Conservation (phyloP, 768 basidiomycete genomes). For the Leccinum pellstonianum region DNA sequence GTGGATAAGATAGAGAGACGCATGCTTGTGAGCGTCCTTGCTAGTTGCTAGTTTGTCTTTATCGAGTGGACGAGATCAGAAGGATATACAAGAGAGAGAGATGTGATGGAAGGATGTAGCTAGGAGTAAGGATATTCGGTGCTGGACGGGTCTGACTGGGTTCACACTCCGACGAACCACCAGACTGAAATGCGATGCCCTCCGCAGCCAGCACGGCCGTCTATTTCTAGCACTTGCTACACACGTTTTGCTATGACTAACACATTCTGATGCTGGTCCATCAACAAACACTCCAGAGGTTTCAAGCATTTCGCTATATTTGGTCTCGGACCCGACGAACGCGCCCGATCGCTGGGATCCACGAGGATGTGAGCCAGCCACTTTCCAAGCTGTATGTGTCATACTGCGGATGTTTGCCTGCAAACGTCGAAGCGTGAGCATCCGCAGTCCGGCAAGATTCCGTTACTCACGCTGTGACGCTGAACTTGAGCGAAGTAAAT, state of each 20-base stretch:
- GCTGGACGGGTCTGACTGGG: slow-evolving; percentile 2
- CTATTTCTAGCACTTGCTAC: not conserved
- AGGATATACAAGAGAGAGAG: not conserved
- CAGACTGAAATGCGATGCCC: not conserved
- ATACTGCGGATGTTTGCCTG: slow-evolving; percentile 30
- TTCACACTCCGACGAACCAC: slow-evolving; percentile 25
- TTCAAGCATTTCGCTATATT: not conserved
- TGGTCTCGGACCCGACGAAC: slow-evolving; percentile 1
- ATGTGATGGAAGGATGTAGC: not conserved
- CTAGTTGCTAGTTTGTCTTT: not conserved
- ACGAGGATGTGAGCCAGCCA: not conserved
- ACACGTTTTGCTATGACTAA: slow-evolving; percentile 7
- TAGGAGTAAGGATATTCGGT: not conserved
- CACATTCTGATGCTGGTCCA: too few species aligned
- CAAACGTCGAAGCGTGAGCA: not conserved
- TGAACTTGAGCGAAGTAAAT: slow-evolving; percentile 36
- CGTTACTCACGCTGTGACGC: slow-evolving; percentile 30
- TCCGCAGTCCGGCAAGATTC: slow-evolving; percentile 5
- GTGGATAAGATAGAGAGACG: slow-evolving; percentile 38
- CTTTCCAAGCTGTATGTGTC: slow-evolving; percentile 1
- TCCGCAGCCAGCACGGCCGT: not conserved
- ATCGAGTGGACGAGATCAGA: slow-evolving; percentile 1
- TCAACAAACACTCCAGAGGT: not conserved
- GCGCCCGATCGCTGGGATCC: not conserved
- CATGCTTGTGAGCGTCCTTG: slow-evolving; percentile 27